Conservation (phyloP, 805 yeast species). For the Kockiozyma suomiensis region DNA sequence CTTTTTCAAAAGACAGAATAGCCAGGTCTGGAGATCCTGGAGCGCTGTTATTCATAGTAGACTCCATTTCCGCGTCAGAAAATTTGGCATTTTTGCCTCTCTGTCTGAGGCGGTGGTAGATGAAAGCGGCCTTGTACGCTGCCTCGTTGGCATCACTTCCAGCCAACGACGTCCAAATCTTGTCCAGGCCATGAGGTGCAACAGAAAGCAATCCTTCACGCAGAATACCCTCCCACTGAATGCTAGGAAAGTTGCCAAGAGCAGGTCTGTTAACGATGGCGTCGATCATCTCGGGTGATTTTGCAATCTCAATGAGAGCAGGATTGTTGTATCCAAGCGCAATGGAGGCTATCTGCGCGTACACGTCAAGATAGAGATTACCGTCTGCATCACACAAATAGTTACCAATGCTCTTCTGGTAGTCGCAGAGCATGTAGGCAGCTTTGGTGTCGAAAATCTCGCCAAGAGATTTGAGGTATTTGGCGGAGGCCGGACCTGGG, state of each 20-base stretch:
- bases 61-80: constrained; percentile 64
- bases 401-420: constrained; percentile 74
- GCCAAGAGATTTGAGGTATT: constrained; percentile 46
- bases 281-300: constrained; percentile 67
- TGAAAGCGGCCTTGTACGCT: constrained; percentile 86
- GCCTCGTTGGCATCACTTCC: constrained; percentile 90
- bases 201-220: constrained; percentile 63
- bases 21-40: constrained; percentile 83
- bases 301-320: constrained; percentile 66
- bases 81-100: constrained; percentile 61
- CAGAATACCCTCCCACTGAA: constrained; percentile 54
- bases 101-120: constrained; percentile 69
- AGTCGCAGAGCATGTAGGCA: constrained; percentile 75
- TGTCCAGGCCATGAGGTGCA: constrained; percentile 77
- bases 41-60: constrained; percentile 77
- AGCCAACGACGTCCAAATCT: constrained; percentile 77
- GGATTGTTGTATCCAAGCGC: constrained; percentile 88
- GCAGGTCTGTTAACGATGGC: constrained; percentile 85
- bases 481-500: constrained; percentile 57
- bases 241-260: constrained; percentile 76
- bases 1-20: constrained; percentile 79
- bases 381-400: constrained; percentile 82
- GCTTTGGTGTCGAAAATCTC: constrained; percentile 72
- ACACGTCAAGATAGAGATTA: constrained; percentile 69
- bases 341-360: constrained; percentile 83